Evolutionary conservation across 2,329 filamentous ascomycete species (phyloP), one percentile per base, ranked within the genome.

Genomic region (Xylaria sp.): DNA sequence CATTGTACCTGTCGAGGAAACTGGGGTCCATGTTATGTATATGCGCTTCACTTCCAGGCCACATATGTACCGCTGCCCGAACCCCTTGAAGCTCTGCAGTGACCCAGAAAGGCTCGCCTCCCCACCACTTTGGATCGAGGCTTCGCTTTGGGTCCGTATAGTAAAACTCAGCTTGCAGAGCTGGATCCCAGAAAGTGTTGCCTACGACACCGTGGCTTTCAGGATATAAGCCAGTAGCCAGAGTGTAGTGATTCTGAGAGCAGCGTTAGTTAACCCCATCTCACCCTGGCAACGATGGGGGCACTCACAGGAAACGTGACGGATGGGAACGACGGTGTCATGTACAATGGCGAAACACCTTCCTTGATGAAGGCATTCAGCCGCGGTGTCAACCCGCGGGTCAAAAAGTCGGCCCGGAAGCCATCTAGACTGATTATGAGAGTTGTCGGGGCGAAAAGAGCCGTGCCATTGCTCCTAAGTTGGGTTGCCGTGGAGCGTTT

Each of bases 391-490:
- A 98, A 78, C 0, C 89, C 90, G 13, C 93, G 88, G 65, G 90
- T 86, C 40, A 99, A 81, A 72, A 97, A 98, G 74, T 98, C 95
- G 19, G 95, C 94, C 15, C 95, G 89, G 79, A 99, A 98, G 3
- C 95, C 95, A 76, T 99, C 95, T 17, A 99, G 83, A 46, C 93
- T 97, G 73, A 99, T 91, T 55, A 98, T 82, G 61, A 99, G 90
- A 1, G 95, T 97, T 0, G 95, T 99, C 0, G 93, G 93, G 9
- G 88, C 90, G 74, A 98, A 99, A 4, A 92, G 79, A 1, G 93
- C 90, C 0, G 93, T 96, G 55, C 95, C 95, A 74, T 99, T 99
- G 79, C 83, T 89, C 62, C 84, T 71, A 21, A 85, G 68, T 27
- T 76, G 73, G 43, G 73, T 70, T 13, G 63, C 58, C 17, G 66